Evolutionary conservation across 306 rosid genomes (phyloP).

Genomic region (Prunus salicina): DNA sequence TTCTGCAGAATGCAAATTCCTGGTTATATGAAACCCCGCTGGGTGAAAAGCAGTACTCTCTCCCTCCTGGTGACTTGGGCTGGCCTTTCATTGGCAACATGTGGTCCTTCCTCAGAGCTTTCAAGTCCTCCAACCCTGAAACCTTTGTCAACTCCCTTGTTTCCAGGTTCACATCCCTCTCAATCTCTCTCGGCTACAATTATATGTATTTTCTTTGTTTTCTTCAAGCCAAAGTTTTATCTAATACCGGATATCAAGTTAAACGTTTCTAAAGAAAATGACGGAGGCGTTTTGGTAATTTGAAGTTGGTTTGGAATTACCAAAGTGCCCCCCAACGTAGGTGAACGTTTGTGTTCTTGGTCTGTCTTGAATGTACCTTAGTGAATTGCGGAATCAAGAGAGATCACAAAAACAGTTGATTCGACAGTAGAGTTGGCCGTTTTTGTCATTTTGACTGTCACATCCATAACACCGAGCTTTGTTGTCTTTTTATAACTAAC

Average conservation of each 20-base stretch:
- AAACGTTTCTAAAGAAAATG: no score
- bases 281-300: not conserved
- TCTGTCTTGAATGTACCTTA: not conserved
- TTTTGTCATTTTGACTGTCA: slow-evolving; percentile 19
- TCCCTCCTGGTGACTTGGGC: slow-evolving; percentile 92
- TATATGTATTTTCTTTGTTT: no score
- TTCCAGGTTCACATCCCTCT: slow-evolving; percentile 47
- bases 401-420: not conserved
- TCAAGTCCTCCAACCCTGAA: slow-evolving; percentile 79
- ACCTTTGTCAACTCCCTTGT: slow-evolving; percentile 63
- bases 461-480: not conserved
- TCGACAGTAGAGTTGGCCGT: not conserved
- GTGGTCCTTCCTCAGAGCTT: slow-evolving; percentile 91
- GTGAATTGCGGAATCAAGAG: slow-evolving; percentile 6
- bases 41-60: slow-evolving; percentile 47
- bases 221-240: no score
- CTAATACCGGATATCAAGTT: not conserved
- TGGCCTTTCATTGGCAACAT: slow-evolving; percentile 92
- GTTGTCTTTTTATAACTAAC: not conserved
- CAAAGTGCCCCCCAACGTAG: not conserved
- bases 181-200: not conserved
- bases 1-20: slow-evolving; percentile 49
- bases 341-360: not conserved
- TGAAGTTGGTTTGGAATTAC: not conserved
- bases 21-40: slow-evolving; percentile 60